Base-by-base conservation (phyloP, 1,284 basidiomycete species). In the Rhodotorula sp. region DNA sequence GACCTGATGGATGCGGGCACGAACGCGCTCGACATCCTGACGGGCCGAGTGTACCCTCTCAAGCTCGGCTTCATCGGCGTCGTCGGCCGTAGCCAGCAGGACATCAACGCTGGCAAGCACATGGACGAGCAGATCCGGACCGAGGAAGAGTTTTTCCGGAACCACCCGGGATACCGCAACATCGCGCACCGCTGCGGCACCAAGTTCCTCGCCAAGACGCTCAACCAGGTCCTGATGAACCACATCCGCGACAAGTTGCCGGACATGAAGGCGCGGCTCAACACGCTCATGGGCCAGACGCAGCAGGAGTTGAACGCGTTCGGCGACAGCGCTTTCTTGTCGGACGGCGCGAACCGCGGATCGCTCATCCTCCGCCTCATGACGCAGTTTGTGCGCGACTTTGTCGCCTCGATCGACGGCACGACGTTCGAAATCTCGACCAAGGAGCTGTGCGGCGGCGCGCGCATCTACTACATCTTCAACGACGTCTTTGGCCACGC, bases 1-100 rank as follows among this genome's bases (percentile, higher is more conserved):
- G 95, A 99, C 82, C 86, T 99, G 52, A 99, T 99, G 95, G 95
- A 98, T 79, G 93, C 94, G 19, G 95, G 95, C 51, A 99, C 95
- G 39, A 96, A 99, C 80, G 95, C 95, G 19, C 84, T 95, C 57
- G 96, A 99, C 80, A 90, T 98, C 76, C 86, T 99, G 58, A 98
- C 92, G 0, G 95, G 95, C 48, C 89, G 94, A 71, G 90, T 97
- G 55, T 99, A 99, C 81, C 95, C 95, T 55, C 87, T 99, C 76
- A 98, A 98, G 82, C 86, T 99, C 24, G 95, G 95, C 51, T 99
- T 99, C 82, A 95, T 98, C 75, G 95, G 95, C 44, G 90, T 98
- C 39, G 95, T 99, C 68, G 97, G 97, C 80, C 88, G 95, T 63
- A 94, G 92, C 76, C 95, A 99, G 81, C 92, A 95, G 81, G 96